Evolutionary conservation across 495 filamentous ascomycete genomes (phyloP), one percentile per base, ranked within the genome.

Genomic region (Penicillium paradoxum): DNA sequence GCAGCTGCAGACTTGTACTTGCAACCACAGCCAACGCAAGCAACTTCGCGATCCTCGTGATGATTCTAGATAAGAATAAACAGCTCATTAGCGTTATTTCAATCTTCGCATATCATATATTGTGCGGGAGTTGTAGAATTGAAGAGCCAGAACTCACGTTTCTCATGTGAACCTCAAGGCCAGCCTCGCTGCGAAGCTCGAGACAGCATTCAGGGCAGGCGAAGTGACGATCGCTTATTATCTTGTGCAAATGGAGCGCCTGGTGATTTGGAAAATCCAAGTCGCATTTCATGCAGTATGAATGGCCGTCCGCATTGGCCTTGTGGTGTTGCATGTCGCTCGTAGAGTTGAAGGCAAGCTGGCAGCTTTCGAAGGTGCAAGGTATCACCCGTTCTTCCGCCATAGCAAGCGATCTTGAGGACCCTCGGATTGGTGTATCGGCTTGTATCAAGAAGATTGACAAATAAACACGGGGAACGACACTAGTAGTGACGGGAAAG

Each of bases 291-390:
- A 47, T 38, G 65, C 81, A 83, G 57, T 78, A 83, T 40, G 76
- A 68, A 47, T 83, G 79, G 3, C 0, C 72, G 55, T 9, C 54
- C n/a, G 22, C 67, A 59, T 54, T 24, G 0, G 48, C 47, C 51
- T 83, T 83, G 63, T 84, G 81, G 1, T 57, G 49, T 24, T 64
- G 68, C 72, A 83, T 74, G 1, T 63, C 65, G 6, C 61, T 51
- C 8, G 53, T 48, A 3, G 64, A 69, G 42, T 82, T 74, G 64
- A 95, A 95, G 3, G 73, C 69, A 45, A 69, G 80, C 0, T 74
- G 73, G 63, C 89, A 95, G 17, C 77, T 71, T 33, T 14, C 7
- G 17, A 33, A 42, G 48, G 48, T 27, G 18, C 45, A 48, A 10
- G 2, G 29, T 27, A 48, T 8, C 21, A 29, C 32, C 2, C n/a